Evolutionary conservation across 805 yeast species (phyloP).

Genomic region (Cyberlindnera bimundalis): DNA sequence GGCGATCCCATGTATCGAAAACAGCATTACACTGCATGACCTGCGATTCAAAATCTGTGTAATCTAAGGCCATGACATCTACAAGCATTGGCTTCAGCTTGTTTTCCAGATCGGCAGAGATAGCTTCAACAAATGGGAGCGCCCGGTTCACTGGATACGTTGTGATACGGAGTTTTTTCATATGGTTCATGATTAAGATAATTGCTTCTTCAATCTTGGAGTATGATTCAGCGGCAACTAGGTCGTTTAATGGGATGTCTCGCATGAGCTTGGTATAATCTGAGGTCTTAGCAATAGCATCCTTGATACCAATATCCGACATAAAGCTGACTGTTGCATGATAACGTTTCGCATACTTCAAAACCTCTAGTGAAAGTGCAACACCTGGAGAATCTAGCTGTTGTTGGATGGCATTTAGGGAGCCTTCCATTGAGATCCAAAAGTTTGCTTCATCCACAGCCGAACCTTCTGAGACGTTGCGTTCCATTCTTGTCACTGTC

Average conservation of each 20-base stretch:
- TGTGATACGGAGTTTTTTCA: slow-evolving; percentile 58
- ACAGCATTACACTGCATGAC: slow-evolving; percentile 31
- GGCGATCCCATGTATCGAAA: slow-evolving; percentile 54
- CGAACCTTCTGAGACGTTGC: slow-evolving; percentile 53
- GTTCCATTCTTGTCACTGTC: slow-evolving; percentile 48
- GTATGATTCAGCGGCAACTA: slow-evolving; percentile 46
- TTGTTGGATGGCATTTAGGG: slow-evolving; percentile 49
- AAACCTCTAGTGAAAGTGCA: slow-evolving; percentile 51
- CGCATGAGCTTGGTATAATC: slow-evolving; percentile 61
- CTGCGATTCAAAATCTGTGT: slow-evolving; percentile 36
- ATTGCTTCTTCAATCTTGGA: slow-evolving; percentile 44
- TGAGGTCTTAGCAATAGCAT: slow-evolving; percentile 47
- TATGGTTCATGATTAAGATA: slow-evolving; percentile 49
- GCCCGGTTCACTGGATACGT: slow-evolving; percentile 65
- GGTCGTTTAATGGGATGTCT: slow-evolving; percentile 65
- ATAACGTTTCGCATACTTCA: slow-evolving; percentile 70
- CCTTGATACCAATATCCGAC: slow-evolving; percentile 66
- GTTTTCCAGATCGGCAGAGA: slow-evolving; percentile 53
- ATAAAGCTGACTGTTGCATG: slow-evolving; percentile 72
- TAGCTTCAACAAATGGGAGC: slow-evolving; percentile 58
- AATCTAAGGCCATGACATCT: slow-evolving; percentile 43
- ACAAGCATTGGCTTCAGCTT: slow-evolving; percentile 40
- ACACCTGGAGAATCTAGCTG: slow-evolving; percentile 59
- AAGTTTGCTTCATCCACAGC: slow-evolving; percentile 66
- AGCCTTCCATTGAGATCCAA: slow-evolving; percentile 71